A percentile compares a stretch with the other conserved stretches of the same genome.
phyloP scores from a whole-genome alignment of 768 basidiomycete genomes.

The Russula emetica region DNA sequence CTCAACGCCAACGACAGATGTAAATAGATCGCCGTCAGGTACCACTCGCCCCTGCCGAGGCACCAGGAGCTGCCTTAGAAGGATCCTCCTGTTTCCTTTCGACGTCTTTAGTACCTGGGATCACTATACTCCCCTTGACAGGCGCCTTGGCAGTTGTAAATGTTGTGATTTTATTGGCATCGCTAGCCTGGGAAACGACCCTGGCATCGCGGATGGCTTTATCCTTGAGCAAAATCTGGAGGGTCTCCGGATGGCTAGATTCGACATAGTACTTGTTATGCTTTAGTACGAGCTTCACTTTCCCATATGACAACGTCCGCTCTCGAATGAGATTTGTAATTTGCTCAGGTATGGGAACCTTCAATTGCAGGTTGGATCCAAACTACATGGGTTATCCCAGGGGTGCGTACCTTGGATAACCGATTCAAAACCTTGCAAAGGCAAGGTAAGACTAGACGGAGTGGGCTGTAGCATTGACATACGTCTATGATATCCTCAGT shows the following conservation, averaged over 20 bases:
- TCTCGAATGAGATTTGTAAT: conserved; percentile 86
- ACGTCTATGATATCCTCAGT: conserved; percentile 99
- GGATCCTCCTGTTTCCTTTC: conserved; percentile 66
- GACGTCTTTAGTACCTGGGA: conserved; percentile 78
- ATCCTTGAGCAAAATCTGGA: conserved; percentile 86
- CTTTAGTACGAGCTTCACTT: conserved; percentile 96
- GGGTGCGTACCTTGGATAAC: conserved; percentile 61
- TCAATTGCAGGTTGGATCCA: conserved; percentile 20
- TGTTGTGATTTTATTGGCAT: conserved; percentile 68
- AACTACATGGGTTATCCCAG: conserved; percentile 3
- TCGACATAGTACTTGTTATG: conserved; percentile 98
- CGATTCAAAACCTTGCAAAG: conserved; percentile 66
- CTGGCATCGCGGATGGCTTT: conserved; percentile 78
- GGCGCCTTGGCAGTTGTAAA: conserved; percentile 83
- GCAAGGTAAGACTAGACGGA: conserved; percentile 35
- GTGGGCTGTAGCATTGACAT: conserved; percentile 33
- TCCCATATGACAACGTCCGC: conserved; percentile 94
- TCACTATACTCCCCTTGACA: conserved; percentile 73
- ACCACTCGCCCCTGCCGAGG: conserved; percentile 31
- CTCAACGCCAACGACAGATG: conserved; percentile 94
- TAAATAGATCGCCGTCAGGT: conserved; percentile 80
- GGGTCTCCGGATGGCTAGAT: conserved; percentile 89
- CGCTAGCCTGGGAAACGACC: conserved; percentile 65
- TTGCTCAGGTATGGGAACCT: conserved; percentile 90
- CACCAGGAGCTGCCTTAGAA: conserved; percentile 34